These are phyloP conservation scores for Moesziomyces globuligerus DNA, from an alignment of 1,284 basidiomycete species.

Conservation along the genomic window DNA sequence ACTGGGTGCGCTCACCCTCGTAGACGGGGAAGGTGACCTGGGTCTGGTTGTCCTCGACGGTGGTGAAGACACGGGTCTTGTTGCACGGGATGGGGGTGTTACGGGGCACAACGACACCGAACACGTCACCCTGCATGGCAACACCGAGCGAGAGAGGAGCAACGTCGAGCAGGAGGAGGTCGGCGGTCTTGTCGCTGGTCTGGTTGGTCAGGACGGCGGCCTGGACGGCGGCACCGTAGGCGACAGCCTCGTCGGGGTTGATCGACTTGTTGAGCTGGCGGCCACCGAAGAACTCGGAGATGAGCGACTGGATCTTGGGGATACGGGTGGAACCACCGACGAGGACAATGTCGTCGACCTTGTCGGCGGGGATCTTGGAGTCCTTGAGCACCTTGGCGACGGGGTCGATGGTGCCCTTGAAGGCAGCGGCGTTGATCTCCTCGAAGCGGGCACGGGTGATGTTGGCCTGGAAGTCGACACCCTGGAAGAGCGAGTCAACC, in stretches of 20 bases:
- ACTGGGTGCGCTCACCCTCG: constrained; percentile 68
- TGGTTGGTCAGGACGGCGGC: constrained; percentile 67
- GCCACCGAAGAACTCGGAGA: constrained; percentile 97
- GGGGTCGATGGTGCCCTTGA: constrained; percentile 97
- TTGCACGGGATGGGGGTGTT: constrained; percentile 67
- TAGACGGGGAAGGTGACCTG: constrained; percentile 68
- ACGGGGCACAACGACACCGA: constrained; percentile 66
- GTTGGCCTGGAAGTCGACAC: constrained; percentile 69
- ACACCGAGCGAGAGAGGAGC: constrained; percentile 68
- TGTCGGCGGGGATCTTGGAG: constrained; percentile 94
- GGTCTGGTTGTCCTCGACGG: constrained; percentile 67
- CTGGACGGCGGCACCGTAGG: constrained; percentile 68
- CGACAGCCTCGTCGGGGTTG: constrained; percentile 71
- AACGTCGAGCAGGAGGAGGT: constrained; percentile 67
- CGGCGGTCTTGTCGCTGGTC: constrained; percentile 68
- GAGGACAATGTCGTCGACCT: constrained; percentile 99
- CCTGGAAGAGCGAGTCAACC: constrained; percentile 97
- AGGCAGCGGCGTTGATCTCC: constrained; percentile 92
- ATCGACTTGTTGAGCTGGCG: constrained; percentile 96
- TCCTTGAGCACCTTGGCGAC: constrained; percentile 99
- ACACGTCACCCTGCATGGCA: constrained; percentile 67
- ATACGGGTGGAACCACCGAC: constrained; percentile 99
- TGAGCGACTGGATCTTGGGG: constrained; percentile 96
- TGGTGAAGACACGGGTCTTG: constrained; percentile 67
- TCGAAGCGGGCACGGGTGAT: constrained; percentile 90